Conservation (phyloP, 257 asterid genomes). For the Capsicum rhomboideum region DNA sequence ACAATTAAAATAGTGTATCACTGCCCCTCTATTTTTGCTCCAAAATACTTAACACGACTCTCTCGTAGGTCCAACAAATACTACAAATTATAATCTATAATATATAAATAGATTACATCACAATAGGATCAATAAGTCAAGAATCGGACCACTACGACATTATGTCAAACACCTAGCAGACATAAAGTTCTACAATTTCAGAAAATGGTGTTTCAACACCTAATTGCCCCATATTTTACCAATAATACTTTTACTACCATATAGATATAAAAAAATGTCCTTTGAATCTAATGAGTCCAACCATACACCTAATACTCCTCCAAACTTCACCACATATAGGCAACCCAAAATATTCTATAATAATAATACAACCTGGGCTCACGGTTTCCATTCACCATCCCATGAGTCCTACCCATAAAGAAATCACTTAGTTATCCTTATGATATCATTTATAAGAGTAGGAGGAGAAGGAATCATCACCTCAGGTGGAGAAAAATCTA, state of each 20-base stretch:
- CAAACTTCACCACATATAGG: not conserved
- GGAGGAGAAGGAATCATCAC: not conserved
- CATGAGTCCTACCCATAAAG: not conserved
- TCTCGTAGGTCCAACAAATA: not conserved
- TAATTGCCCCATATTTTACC: not conserved
- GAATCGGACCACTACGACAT: no score
- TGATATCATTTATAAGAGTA: no score
- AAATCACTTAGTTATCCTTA: no score
- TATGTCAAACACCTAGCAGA: not conserved
- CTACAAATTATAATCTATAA: not conserved
- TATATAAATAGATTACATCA: not conserved
- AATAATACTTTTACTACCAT: not conserved
- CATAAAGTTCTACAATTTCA: not conserved
- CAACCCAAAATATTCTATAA: not conserved
- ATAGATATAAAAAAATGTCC: not conserved
- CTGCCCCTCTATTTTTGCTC: not conserved
- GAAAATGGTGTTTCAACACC: not conserved
- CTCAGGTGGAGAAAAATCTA: no score
- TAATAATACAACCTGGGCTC: not conserved
- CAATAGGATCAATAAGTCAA: not conserved
- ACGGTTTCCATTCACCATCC: not conserved
- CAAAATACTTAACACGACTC: no score
- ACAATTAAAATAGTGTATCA: no score
- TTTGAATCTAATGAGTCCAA: not conserved
- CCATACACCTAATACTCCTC: not conserved